Evolutionary conservation across 495 filamentous ascomycete genomes (phyloP), one percentile per base, ranked within the genome.

Genomic region (Platismatia glauca): DNA sequence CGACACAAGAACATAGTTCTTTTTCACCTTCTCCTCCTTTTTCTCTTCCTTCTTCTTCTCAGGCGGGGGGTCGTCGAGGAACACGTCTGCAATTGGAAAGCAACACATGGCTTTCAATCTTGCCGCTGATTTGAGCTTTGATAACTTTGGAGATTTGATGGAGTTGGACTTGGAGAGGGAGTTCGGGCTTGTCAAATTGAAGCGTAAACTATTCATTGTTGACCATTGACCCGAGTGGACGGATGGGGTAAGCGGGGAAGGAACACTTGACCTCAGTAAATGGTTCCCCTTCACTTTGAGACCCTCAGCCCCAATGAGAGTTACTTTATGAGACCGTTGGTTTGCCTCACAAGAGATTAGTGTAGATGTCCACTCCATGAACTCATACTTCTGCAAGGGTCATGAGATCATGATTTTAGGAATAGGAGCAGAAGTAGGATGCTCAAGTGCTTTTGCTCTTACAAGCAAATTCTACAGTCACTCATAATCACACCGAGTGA

Each of bases 11-110:
- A 64, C 60, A 38, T 68, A 66, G n/a, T 69, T 62, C 38, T 64
- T 56, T 27, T 64, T 57, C 48, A 61, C 63, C 35, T 60, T 34
- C 56, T 71, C 63, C 31, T 66, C 56, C 46, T 59, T 39, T 27
- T 67, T 56, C 27, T 65, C 35, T n/a, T 62, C 38, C 20, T 56
- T n/a, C 41, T 64, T 58, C 22, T 64, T 64, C 33, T 67, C 64
- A 22, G 44, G 55, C 16, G 71, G 71, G 11, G 71, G 67, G 16
- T 71, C 69, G 55, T 74, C 75, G 39, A 77, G 70, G 41, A 59
- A 66, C 13, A 74, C 66, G 38, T 75, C 72, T 44, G 59, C 62
- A 52, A 72, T 72, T 4, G 67, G 68, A 68, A 71, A 76, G 64
- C 71, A 75, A 59, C 70, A 74, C 66, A 70, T 70, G 24, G 22